Base-by-base conservation (phyloP, 148 eudicot genomes). In the Arctostaphylos glauca region DNA sequence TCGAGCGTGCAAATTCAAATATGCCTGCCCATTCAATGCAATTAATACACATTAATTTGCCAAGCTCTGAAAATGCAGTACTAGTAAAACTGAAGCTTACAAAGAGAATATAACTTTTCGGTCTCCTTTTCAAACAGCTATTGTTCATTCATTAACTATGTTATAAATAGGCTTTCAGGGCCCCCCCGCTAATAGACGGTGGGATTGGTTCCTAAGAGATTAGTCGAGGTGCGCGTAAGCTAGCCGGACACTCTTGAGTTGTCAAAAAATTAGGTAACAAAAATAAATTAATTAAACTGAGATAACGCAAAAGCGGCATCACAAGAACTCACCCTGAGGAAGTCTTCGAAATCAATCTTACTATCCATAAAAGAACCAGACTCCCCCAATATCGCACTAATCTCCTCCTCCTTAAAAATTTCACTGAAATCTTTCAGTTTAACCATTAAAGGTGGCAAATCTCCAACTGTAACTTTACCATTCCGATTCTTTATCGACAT, bases 291-390 rank as follows among this genome's bases (percentile, higher is more conserved):
- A n/a, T 9, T 74, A 46, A 68, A 46, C 49, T n/a, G 49, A 72
- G 6, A 44, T 43, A 53, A 53, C 12, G 21, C 7, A 55, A 4
- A 55, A 81, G 43, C 56, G 67, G 18, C 46, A 25, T 48, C 7
- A 58, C 18, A 81, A 25, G 21, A 49, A 46, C 84, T 60, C 62
- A 96, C 99, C 97, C 83, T 94, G 54, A 96, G 93, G 81, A 91
- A 94, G 79, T 86, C 90, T 88, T 96, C 99, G 16, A 96, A 93
- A 74, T 90, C 92, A 19, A 94, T 85, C 88, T 91, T 93, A 71
- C 76, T 81, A 53, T 86, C 84, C 85, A 87, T 83, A 85, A 87
- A 91, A 44, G 90, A 70, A 73, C 86, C 89, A 0, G 88, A 86
- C 84, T 91, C 94, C 6, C 48, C 89, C 91, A 96, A 86, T 81